phyloP scores from a whole-genome alignment of 495 filamentous ascomycete species.

The Lasiosphaeria hispida region DNA sequence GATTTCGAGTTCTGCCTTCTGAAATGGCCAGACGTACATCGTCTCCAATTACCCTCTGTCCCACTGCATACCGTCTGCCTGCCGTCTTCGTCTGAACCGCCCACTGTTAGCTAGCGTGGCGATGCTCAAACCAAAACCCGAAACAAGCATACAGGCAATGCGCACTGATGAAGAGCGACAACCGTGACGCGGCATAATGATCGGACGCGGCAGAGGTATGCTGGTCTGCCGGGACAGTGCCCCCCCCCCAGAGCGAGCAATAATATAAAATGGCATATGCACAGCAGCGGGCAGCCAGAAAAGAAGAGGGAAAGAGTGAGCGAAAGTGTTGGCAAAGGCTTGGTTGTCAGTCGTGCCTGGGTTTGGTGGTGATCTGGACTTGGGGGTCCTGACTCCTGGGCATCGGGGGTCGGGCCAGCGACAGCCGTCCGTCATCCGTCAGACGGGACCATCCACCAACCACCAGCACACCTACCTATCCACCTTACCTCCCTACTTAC shows the following conservation, averaged over 20 bases:
- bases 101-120: too few relatives aligned
- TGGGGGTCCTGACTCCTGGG: background rate
- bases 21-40: too few relatives aligned
- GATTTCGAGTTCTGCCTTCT: too few relatives aligned
- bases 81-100: background rate
- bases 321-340: slow-evolving; percentile 2
- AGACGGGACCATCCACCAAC: too few relatives aligned
- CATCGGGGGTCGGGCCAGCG: too few relatives aligned
- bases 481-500: too few relatives aligned
- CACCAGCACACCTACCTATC: too few relatives aligned
- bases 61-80: background rate
- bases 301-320: background rate
- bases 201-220: slow-evolving; percentile 19
- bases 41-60: too few relatives aligned
- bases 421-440: too few relatives aligned
- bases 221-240: background rate
- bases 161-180: slow-evolving; percentile 17
- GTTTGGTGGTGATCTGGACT: background rate
- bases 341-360: slow-evolving; percentile 11
- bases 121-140: slow-evolving; percentile 3
- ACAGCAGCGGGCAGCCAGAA: slow-evolving; percentile 11
- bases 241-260: background rate
- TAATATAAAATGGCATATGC: slow-evolving; percentile 18
- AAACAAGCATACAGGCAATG: slow-evolving; percentile 17
- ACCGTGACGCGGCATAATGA: slow-evolving; percentile 26